Evolutionary conservation across 768 basidiomycete species (phyloP).

Genomic region (Serendipita vermifera): DNA sequence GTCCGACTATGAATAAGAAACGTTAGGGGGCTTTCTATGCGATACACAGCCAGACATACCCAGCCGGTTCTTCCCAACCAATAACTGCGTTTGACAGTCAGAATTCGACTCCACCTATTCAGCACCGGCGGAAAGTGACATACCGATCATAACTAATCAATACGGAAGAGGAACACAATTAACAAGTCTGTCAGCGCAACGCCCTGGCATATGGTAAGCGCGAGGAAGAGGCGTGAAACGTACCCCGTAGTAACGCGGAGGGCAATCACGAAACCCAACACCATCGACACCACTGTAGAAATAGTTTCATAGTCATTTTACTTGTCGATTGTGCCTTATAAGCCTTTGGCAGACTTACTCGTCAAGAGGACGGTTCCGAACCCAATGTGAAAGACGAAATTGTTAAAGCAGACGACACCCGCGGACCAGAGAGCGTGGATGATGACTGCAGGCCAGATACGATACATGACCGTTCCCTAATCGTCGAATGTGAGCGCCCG

Average conservation of each 20-base stretch:
- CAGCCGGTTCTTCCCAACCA: slow-evolving; percentile 12
- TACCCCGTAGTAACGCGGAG: slow-evolving; percentile 51
- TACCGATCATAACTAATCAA: slow-evolving; percentile 45
- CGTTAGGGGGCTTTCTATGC: background rate
- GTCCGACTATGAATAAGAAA: slow-evolving; percentile 44
- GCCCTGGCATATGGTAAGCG: background rate
- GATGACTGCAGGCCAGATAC: slow-evolving; percentile 56
- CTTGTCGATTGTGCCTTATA: background rate
- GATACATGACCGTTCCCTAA: slow-evolving; percentile 29
- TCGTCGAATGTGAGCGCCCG: background rate
- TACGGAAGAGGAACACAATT: background rate
- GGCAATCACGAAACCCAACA: slow-evolving; percentile 43
- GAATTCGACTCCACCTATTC: no score
- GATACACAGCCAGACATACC: background rate
- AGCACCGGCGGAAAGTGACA: slow-evolving; percentile 21
- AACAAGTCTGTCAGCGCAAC: background rate
- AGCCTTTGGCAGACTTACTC: background rate
- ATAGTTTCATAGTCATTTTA: background rate
- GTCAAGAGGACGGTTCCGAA: slow-evolving; percentile 30
- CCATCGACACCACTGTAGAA: slow-evolving; percentile 32
- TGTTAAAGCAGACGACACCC: slow-evolving; percentile 37
- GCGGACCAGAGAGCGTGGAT: slow-evolving; percentile 46
- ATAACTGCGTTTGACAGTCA: slow-evolving; percentile 5
- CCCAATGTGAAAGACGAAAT: slow-evolving; percentile 46
- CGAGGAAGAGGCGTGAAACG: slow-evolving; percentile 16